These are phyloP conservation scores for Hanseniaspora gamundiae DNA, from an alignment of 1,139 yeast genomes.

Conservation along the genomic window DNA sequence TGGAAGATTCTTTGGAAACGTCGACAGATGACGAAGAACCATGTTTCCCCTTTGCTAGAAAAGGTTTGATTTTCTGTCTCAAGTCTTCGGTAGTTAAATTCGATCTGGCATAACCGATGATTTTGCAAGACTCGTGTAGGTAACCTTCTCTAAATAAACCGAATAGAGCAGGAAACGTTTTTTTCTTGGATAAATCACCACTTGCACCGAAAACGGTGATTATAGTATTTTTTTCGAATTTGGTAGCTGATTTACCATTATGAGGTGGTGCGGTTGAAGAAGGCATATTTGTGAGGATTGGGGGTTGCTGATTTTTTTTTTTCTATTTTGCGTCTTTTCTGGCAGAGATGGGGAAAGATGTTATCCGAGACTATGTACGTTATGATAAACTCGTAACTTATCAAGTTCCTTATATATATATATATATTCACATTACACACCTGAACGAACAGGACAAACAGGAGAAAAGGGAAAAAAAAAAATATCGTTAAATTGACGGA, in stretches of 20 bases:
- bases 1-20: constrained; percentile 36
- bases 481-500: too few species aligned
- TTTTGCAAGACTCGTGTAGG: constrained; percentile 53
- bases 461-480: too few species aligned
- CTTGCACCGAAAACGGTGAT: constrained; percentile 92
- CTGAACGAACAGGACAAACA: too few species aligned
- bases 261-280: background rate
- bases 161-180: constrained; percentile 75
- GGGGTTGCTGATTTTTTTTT: background rate
- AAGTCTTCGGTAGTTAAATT: constrained; percentile 55
- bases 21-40: background rate
- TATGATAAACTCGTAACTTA: too few species aligned
- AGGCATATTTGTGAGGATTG: background rate
- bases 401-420: too few species aligned
- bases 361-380: too few species aligned
- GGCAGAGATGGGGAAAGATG: background rate
- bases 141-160: constrained; percentile 70
- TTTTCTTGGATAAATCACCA: constrained; percentile 94
- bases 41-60: constrained; percentile 26
- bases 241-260: constrained; percentile 6
- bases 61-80: constrained; percentile 49
- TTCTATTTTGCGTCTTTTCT: background rate
- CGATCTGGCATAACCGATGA: constrained; percentile 89
- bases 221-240: constrained; percentile 50
- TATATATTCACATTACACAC: too few species aligned